Conservation (phyloP, 345 rosid genomes). For the Eucalyptus tenuipes region DNA sequence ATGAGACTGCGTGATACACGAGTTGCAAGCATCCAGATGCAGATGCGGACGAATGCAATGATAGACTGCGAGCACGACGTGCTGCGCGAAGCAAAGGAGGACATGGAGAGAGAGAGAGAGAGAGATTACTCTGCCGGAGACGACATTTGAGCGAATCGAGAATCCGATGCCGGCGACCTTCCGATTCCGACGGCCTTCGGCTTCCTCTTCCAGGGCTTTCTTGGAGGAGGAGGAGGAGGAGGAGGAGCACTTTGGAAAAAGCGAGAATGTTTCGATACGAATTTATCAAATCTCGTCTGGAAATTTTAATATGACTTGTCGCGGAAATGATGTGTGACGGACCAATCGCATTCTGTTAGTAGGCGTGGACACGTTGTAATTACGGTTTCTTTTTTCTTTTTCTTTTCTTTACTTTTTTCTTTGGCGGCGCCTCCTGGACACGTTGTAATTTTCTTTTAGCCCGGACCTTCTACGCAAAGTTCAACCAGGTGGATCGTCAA, state of each 20-base stretch:
- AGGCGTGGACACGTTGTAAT: background rate
- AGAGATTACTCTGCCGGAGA: constrained; percentile 21
- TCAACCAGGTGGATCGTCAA: background rate
- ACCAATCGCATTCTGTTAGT: background rate
- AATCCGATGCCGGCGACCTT: background rate
- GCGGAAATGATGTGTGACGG: background rate
- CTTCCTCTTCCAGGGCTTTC: background rate
- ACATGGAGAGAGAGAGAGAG: background rate
- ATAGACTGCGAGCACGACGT: background rate
- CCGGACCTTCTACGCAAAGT: background rate
- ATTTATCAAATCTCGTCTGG: background rate
- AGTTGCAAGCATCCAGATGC: background rate
- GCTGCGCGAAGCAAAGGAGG: background rate
- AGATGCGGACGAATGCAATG: background rate
- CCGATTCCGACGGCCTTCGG: background rate
- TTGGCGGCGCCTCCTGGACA: background rate
- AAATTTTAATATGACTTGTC: background rate
- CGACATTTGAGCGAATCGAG: constrained; percentile 3
- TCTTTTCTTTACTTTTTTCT: background rate
- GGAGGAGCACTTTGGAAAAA: background rate
- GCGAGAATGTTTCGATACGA: background rate
- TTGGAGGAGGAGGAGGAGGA: background rate
- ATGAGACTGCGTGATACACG: background rate
- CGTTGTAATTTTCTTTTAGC: too few species aligned
- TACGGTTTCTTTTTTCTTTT: background rate